These are phyloP conservation scores for Tetracladium maxilliforme DNA, from an alignment of 2,329 filamentous ascomycete genomes.

Conservation along the genomic window DNA sequence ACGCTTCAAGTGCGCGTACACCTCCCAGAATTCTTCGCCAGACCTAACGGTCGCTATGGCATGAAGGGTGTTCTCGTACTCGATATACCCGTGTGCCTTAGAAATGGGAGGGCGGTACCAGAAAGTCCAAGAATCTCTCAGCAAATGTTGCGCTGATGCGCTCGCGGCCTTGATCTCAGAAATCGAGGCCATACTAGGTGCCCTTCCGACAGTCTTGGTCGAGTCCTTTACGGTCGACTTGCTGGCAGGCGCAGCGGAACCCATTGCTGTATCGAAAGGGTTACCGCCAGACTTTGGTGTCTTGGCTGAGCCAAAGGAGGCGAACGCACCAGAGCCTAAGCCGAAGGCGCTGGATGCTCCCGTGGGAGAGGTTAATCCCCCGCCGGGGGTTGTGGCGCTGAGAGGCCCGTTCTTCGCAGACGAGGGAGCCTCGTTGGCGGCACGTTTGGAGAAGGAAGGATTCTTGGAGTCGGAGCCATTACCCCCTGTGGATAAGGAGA, in stretches of 20 bases:
- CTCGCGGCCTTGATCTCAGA: slow-evolving; percentile 26
- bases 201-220: slow-evolving; percentile 16
- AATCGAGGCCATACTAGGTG: slow-evolving; percentile 29
- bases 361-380: slow-evolving; percentile 60
- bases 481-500: slow-evolving; percentile 85
- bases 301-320: slow-evolving; percentile 80
- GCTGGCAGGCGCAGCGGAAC: neutral
- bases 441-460: slow-evolving; percentile 31
- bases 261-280: no score
- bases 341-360: slow-evolving; percentile 82
- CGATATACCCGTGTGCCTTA: slow-evolving; percentile 74
- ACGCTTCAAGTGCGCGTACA: slow-evolving; percentile 79
- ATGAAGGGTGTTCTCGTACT: slow-evolving; percentile 94
- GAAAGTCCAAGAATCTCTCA: slow-evolving; percentile 86
- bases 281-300: slow-evolving; percentile 76
- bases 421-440: slow-evolving; percentile 23
- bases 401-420: slow-evolving; percentile 27
- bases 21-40: slow-evolving; percentile 80
- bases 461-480: slow-evolving; percentile 43
- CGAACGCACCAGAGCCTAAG: slow-evolving; percentile 87
- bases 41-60: slow-evolving; percentile 70
- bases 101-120: slow-evolving; percentile 96
- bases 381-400: slow-evolving; percentile 55
- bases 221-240: slow-evolving; percentile 12
- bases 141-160: slow-evolving; percentile 34